Conservation (phyloP, 345 rosid genomes). For the Jatropha curcas region DNA sequence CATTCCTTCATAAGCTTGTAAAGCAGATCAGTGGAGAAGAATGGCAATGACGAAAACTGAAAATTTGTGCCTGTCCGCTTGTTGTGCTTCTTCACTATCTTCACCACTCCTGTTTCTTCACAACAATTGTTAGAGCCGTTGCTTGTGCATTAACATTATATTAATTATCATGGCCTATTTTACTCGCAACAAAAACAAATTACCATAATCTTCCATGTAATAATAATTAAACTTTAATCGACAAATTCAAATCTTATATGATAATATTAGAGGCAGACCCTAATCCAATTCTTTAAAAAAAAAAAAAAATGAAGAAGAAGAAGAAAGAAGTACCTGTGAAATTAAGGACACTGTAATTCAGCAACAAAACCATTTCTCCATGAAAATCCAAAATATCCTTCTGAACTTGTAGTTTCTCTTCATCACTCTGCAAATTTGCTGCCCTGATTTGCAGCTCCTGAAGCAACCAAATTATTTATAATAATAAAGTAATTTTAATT, state of each 20-base stretch:
- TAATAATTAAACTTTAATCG: no score
- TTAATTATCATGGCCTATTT: no score
- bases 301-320: background rate
- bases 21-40: slow-evolving; percentile 46
- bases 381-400: slow-evolving; percentile 36
- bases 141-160: no score
- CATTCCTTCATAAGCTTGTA: slow-evolving; percentile 39
- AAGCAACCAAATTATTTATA: background rate
- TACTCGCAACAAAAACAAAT: background rate
- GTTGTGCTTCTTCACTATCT: slow-evolving; percentile 57
- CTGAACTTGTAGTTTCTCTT: slow-evolving; percentile 27
- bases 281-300: no score
- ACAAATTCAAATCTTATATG: no score
- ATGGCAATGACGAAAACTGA: slow-evolving; percentile 25
- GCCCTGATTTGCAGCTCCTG: slow-evolving; percentile 43
- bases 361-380: slow-evolving; percentile 44
- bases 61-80: slow-evolving; percentile 32
- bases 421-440: slow-evolving; percentile 22
- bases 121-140: no score
- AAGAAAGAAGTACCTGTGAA: slow-evolving; percentile 27
- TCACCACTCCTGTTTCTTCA: slow-evolving; percentile 34
- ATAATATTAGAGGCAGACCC: no score
- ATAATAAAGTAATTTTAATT: background rate
- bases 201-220: no score
- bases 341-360: slow-evolving; percentile 43